Evolutionary conservation across 352 stramenopile species (phyloP).

Genomic region (Elongisporangium prolatum): DNA sequence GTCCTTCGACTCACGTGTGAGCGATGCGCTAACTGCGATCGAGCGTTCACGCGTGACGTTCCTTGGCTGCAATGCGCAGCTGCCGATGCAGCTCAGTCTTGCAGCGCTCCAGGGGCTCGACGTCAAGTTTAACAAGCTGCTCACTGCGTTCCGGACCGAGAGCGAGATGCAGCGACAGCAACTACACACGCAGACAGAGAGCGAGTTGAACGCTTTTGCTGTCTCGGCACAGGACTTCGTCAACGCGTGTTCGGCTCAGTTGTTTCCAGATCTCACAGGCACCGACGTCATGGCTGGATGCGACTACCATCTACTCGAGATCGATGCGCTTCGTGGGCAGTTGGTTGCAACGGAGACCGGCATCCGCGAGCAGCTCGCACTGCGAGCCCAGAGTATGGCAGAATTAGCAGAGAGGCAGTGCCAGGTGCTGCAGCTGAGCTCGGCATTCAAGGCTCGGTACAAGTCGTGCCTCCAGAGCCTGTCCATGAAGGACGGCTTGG

Average conservation of each 20-base stretch:
- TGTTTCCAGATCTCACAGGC: constrained; percentile 60
- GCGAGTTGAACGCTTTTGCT: constrained; percentile 26
- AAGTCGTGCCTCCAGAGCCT: constrained; percentile 72
- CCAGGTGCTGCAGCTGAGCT: constrained; percentile 22
- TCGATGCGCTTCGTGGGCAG: constrained; percentile 36
- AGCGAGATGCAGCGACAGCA: constrained; percentile 16
- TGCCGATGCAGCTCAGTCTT: constrained; percentile 70
- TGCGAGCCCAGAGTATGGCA: constrained; percentile 27
- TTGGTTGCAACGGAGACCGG: constrained; percentile 35
- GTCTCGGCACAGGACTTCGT: constrained; percentile 49
- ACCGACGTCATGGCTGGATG: constrained; percentile 64
- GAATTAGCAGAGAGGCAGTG: constrained; percentile 28
- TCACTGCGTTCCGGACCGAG: constrained; percentile 39
- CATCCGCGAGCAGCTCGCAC: constrained; percentile 25
- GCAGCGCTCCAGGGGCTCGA: constrained; percentile 83
- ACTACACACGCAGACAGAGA: constrained; percentile 20
- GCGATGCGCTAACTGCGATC: constrained; percentile 18
- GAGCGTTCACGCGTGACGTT: constrained; percentile 40
- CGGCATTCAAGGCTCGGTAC: constrained; percentile 65
- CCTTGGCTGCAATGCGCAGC: constrained; percentile 46
- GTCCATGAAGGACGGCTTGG: constrained; percentile 86
- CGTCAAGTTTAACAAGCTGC: constrained; percentile 68
- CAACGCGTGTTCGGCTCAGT: constrained; percentile 38
- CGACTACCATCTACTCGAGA: constrained; percentile 82
- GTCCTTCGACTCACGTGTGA: constrained; percentile 31